Base-by-base conservation (phyloP, 331 rosid species). In the Acacia pycnantha region DNA sequence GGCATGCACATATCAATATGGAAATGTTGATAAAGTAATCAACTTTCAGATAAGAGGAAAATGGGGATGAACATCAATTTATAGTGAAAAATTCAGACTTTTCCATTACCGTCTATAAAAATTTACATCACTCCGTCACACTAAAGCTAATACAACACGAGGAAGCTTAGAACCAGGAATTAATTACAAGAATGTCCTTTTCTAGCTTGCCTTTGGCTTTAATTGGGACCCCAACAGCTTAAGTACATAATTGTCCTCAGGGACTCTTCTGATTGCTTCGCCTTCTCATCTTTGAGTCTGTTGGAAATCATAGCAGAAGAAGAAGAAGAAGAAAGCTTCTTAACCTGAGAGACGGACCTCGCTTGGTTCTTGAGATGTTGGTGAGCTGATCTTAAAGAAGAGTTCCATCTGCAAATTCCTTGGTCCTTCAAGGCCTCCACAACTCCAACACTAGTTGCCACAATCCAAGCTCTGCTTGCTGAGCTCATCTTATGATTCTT, bases 371-470 rank as follows among this genome's bases (percentile, higher is more conserved):
- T 91, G 1, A 91, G 62, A 14, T 87, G 87, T 1, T 89, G 90
- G 0, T 90, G 90, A 47, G 77, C 71, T 5, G 81, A 74, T 48
- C 85, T 93, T 50, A 87, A 13, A 0, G 67, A 78, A 24, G 78
- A 50, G 44, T 90, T 89, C 92, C 90, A 91, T 22, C 90, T 84
- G 81, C 91, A 90, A 43, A 93, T 61, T 8, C 93, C 92, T 15
- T 93, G 92, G 64, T 93, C 97, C 79, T 93, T 87, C 71, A 91
- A 82, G 15, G 94, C 90, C 62, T 90, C 95, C 73, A 91, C 95
- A 22, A 81, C 86, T 82, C 95, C 95, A 16, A 93, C 91, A 65
- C 90, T 93, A 0, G 91, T 88, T 2, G 92, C 96, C 43, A 85
- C 92, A 15, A 86, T 58, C 97, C 90, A 88, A 27, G 83, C 88